Evolutionary conservation across 805 yeast species (phyloP), one percentile per base, ranked within the genome.

Genomic region (Alloascoidea africana): DNA sequence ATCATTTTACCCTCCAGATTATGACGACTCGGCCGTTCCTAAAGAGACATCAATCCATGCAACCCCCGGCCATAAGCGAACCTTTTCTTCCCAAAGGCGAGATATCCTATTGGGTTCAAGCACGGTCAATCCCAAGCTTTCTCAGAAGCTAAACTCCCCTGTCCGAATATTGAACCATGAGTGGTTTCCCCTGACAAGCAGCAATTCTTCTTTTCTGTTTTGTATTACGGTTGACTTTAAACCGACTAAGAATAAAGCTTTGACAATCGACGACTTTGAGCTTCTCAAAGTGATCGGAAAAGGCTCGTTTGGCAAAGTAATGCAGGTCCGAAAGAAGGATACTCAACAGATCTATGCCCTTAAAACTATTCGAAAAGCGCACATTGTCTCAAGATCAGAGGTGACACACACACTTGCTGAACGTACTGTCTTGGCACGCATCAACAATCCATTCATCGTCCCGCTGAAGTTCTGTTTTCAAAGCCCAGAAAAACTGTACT

Each of bases 291-390:
- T 91, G 16, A 85, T 91, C 39, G 98, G 98, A 27, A 91, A 91
- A 55, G 98, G 98, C 4, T 86, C 96, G 5, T 91, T 91, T 55
- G 98, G 98, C 38, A 91, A 91, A 59, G 98, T 91, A 38, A 91
- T 91, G 97, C 98, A 91, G 59, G 98, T 91, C 33, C 76, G 86
- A 44, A 91, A 91, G 60, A 84, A 83, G 49, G 98, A 91, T 57
- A 91, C 98, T 2, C 80, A 80, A 45, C 93, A 89, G 55, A 77
- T 91, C 16, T 91, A 91, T 56, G 98, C 98, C 1, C 64, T 91
- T 53, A 91, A 91, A 58, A 86, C 96, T 0, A 75, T 91, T 44
- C 69, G 97, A 48, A 91, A 91, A 55, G 84, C 94, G 14, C 95
- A 91, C 53, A 86, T 91, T 47, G 94, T 91, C 23, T 82, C 93